These are phyloP conservation scores for Pyracantha coccinea DNA, from an alignment of 331 rosid species.

Conservation along the genomic window DNA sequence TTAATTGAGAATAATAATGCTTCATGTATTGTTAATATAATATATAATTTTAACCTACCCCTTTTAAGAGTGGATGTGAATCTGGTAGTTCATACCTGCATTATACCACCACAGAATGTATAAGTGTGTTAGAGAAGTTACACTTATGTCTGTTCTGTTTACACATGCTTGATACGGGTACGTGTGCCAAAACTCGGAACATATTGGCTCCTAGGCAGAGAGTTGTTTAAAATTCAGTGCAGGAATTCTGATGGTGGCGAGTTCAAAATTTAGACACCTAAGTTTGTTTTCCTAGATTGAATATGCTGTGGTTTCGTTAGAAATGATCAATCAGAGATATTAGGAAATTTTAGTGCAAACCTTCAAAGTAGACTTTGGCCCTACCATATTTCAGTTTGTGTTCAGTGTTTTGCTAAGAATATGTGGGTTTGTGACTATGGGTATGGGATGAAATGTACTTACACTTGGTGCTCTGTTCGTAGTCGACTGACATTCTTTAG, in stretches of 20 bases:
- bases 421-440: neutral
- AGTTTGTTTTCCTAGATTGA: neutral
- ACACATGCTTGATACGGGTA: neutral
- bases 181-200: neutral
- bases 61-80: slow-evolving; percentile 80
- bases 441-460: slow-evolving; percentile 25
- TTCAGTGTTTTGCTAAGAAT: neutral
- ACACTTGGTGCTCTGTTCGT: slow-evolving; percentile 97
- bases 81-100: slow-evolving; percentile 98
- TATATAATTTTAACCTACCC: slow-evolving; percentile 33
- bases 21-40: slow-evolving; percentile 11
- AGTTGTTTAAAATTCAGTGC: neutral
- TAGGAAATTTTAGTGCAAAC: no score
- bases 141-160: neutral
- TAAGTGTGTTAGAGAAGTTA: slow-evolving; percentile 2
- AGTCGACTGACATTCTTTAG: slow-evolving; percentile 78
- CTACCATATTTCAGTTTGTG: neutral
- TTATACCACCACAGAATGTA: slow-evolving; percentile 15
- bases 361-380: neutral
- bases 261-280: neutral
- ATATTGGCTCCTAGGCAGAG: neutral
- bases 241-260: neutral
- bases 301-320: neutral
- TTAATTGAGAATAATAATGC: slow-evolving; percentile 8
- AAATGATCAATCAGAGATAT: no score